Evolutionary conservation across 2,329 filamentous ascomycete genomes (phyloP).

Genomic region (Exutisphaerella laricina): DNA sequence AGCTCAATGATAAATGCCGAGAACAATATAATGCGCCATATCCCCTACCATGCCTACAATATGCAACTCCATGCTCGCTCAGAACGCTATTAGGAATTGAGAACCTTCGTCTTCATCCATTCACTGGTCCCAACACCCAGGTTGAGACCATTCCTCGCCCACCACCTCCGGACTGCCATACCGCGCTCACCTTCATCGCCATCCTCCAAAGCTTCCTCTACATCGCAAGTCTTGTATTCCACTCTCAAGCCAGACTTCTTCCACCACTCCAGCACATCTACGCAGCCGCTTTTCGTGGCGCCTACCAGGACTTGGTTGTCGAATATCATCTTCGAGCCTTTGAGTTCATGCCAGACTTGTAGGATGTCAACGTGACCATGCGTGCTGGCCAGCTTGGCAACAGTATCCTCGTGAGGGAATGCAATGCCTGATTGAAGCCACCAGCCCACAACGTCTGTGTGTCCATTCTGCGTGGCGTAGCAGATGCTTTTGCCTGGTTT

Average conservation of each 20-base stretch:
- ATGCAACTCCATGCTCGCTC: conserved; percentile 18
- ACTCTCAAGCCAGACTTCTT: conserved; percentile 68
- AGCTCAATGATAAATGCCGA: no score
- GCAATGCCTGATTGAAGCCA: conserved; percentile 80
- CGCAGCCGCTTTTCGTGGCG: conserved; percentile 80
- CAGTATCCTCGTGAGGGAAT: conserved; percentile 71
- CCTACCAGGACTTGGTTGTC: conserved; percentile 79
- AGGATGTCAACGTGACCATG: conserved; percentile 81
- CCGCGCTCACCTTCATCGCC: conserved; percentile 65
- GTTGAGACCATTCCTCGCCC: conserved; percentile 78
- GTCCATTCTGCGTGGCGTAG: conserved; percentile 76
- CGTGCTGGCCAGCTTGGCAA: conserved; percentile 76
- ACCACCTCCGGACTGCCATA: conserved; percentile 73
- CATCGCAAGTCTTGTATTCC: conserved; percentile 91
- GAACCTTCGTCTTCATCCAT: conserved; percentile 77
- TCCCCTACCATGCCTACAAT: no score
- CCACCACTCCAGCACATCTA: conserved; percentile 90
- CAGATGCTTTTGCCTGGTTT: conserved; percentile 82
- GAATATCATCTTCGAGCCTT: conserved; percentile 72
- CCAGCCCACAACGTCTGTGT: conserved; percentile 72
- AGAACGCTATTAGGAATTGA: conserved; percentile 35
- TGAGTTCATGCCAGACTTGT: conserved; percentile 71
- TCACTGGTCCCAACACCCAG: conserved; percentile 76
- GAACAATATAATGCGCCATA: no score
- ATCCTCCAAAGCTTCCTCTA: conserved; percentile 90